Evolutionary conservation across 345 rosid species (phyloP), one percentile per base, ranked within the genome.

Genomic region (Arabis hirsuta): DNA sequence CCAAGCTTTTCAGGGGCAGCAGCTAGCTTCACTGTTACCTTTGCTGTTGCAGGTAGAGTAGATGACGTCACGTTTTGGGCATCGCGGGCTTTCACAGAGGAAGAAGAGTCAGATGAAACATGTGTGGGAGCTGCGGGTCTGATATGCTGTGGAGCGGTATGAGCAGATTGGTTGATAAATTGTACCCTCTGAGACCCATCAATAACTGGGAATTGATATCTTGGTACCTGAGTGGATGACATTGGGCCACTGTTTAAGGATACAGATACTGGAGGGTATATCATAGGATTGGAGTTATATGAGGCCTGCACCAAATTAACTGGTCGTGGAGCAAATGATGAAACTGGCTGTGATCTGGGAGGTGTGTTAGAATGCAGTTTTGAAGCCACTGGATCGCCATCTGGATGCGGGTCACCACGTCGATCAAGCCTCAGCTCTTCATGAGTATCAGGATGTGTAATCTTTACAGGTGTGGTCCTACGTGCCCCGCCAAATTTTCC

Each of bases 401-500:
- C 98, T 22, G 82, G 67, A 84, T 70, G 76, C 4, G 78, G 32
- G 74, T 90, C 96, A 36, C 88, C 74, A 31, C 87, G 84, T 66
- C 86, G 84, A 77, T 85, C 92, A 67, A 92, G 96, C 84, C 91
- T 87, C 79, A 90, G 83, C 86, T 95, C 98, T 77, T 88, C 96
- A 76, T 84, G 97, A 9, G 99, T 95, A 34, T 85, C 91, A 3
- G 99, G 98, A 80, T 95, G 92, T 73, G 97, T 92, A 55, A 95
- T 92, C 78, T 90, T 95, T 34, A 95, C 92, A 70, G 81, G 79
- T 9, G 79, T 48, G 1, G 89, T 80, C 80, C 87, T 90, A 56
- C 96, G 94, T 52, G 66, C 79, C 71, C 87, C 85, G 24, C 79
- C 82, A 73, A 75, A 87, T 76, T 90, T 89, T 3, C 86, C 89